A percentile compares a stretch with the other conserved stretches of the same genome.
Evolutionary conservation across 2,329 filamentous ascomycete species (phyloP).

Genomic region (Cryphonectria japonica): DNA sequence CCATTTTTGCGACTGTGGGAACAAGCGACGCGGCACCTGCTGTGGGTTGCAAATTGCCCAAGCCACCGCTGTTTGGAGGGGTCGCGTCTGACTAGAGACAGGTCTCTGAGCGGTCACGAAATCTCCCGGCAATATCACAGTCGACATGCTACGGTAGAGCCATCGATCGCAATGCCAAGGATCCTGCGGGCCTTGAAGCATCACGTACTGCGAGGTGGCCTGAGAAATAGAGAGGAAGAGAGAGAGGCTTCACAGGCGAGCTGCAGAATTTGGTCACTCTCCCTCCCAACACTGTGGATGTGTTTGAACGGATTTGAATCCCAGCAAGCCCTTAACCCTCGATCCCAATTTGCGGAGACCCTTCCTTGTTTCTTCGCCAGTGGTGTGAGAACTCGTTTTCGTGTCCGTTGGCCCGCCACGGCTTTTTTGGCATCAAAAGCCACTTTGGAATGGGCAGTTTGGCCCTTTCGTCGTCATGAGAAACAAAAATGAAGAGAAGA

Average conservation of each 20-base stretch:
- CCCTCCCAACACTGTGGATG: not conserved
- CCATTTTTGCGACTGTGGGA: slow-evolving; percentile 21
- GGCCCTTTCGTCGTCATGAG: not conserved
- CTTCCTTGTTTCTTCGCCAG: not conserved
- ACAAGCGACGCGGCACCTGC: slow-evolving; percentile 25
- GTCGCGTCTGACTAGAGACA: slow-evolving; percentile 11
- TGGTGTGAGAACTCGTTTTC: not conserved
- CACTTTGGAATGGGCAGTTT: not conserved
- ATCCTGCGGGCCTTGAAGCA: not conserved
- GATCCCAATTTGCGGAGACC: not conserved
- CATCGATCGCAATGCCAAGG: not conserved
- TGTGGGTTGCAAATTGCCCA: slow-evolving; percentile 10
- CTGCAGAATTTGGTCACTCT: not conserved
- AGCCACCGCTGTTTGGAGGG: slow-evolving; percentile 24
- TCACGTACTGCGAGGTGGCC: not conserved
- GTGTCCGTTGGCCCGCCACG: not conserved
- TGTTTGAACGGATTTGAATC: not conserved
- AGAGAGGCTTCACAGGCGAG: not conserved
- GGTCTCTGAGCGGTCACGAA: not conserved
- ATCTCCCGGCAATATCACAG: not conserved
- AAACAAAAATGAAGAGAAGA: not conserved
- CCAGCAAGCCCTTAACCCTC: slow-evolving; percentile 5
- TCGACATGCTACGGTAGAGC: not conserved
- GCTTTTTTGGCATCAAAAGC: not conserved
- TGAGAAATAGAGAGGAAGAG: not conserved